A percentile compares a stretch with the other conserved stretches of the same genome.
Conservation (phyloP, 306 rosid genomes). For the Boehmeria nivea region DNA sequence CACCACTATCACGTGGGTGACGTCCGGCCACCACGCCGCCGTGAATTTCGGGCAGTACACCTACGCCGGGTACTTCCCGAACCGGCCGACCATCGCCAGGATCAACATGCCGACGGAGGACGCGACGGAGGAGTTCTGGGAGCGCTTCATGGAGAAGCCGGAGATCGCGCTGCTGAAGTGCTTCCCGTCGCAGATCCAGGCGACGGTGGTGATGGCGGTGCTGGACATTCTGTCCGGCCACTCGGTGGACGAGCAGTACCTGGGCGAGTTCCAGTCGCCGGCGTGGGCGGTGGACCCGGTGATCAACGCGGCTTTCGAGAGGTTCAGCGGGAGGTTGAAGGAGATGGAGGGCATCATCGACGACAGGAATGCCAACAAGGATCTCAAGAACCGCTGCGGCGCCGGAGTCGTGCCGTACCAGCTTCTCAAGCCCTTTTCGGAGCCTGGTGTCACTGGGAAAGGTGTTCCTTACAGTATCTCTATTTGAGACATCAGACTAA, state of each 20-base stretch:
- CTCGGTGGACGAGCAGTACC: slow-evolving; percentile 79
- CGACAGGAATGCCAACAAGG: slow-evolving; percentile 37
- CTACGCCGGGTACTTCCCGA: slow-evolving; percentile 69
- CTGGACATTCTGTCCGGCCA: slow-evolving; percentile 65
- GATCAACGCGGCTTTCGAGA: slow-evolving; percentile 52
- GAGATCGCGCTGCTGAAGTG: slow-evolving; percentile 46
- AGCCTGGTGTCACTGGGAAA: slow-evolving; percentile 59
- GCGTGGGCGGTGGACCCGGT: slow-evolving; percentile 58
- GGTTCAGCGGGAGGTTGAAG: slow-evolving; percentile 43
- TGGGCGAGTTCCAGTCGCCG: slow-evolving; percentile 45
- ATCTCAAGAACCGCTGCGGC: slow-evolving; percentile 60
- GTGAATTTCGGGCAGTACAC: slow-evolving; percentile 73
- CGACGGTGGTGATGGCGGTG: slow-evolving; percentile 57
- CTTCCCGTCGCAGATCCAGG: slow-evolving; percentile 76
- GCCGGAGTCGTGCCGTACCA: slow-evolving; percentile 68
- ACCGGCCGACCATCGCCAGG: slow-evolving; percentile 60
- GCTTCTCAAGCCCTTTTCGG: slow-evolving; percentile 74
- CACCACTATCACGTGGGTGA: slow-evolving; percentile 55
- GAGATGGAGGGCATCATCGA: slow-evolving; percentile 48
- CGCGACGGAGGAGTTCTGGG: slow-evolving; percentile 35
- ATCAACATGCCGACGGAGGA: slow-evolving; percentile 61
- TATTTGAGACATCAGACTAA: slow-evolving; percentile 31
- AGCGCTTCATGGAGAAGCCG: slow-evolving; percentile 41
- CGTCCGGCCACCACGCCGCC: slow-evolving; percentile 80
- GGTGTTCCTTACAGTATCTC: slow-evolving; percentile 88